These are phyloP conservation scores for Sedum album DNA, from an alignment of 164 flowering plant species.

Conservation along the genomic window DNA sequence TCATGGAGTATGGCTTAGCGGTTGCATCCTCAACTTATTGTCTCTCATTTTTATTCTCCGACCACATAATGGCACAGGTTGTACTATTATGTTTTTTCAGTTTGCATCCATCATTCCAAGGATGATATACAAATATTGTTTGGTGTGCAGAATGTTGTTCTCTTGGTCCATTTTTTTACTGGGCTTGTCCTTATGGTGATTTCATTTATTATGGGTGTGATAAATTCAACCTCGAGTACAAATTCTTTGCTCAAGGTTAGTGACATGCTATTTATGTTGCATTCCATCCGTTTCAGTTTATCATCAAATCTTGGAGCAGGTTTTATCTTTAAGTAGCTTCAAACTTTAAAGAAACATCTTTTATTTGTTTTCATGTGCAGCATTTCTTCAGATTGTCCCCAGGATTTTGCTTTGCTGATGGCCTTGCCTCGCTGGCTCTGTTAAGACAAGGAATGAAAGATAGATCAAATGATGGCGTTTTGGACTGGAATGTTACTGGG, in stretches of 20 bases:
- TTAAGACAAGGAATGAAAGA: conserved; percentile 86
- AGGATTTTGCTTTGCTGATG: conserved; percentile 99
- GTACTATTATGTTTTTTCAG: not conserved
- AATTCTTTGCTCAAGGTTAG: conserved; percentile 83
- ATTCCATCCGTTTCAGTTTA: not conserved
- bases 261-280: not conserved
- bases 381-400: conserved; percentile 89
- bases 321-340: not conserved
- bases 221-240: conserved; percentile 46
- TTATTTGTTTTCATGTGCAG: conserved; percentile 28
- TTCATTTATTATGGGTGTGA: conserved; percentile 91
- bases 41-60: conserved; percentile 85
- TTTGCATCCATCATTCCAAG: not conserved
- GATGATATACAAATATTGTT: not conserved
- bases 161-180: conserved; percentile 71
- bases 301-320: not conserved
- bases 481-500: conserved; percentile 94
- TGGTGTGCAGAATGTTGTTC: conserved; percentile 79
- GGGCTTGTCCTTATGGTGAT: conserved; percentile 93
- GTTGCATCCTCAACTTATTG: conserved; percentile 94
- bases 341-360: not conserved
- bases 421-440: conserved; percentile 94
- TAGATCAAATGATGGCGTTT: conserved; percentile 40
- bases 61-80: conserved; percentile 93
- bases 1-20: conserved; percentile 82